A percentile compares a stretch with the other conserved stretches of the same genome.
These are phyloP conservation scores for Dipteronia dyeriana DNA, from an alignment of 345 rosid species.

Conservation along the genomic window DNA sequence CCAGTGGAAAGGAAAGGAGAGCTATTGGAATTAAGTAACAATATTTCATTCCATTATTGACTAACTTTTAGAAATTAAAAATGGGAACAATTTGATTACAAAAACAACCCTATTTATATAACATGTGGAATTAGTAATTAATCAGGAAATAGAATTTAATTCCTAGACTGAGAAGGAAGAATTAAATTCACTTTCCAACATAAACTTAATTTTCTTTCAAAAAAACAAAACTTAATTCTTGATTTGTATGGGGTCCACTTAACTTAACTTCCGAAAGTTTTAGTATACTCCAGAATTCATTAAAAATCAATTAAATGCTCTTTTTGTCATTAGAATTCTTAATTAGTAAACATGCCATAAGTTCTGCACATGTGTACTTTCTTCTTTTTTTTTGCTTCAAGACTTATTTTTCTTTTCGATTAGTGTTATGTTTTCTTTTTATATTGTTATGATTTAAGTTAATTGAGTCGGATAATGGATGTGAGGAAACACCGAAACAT, in stretches of 20 bases:
- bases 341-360: background rate
- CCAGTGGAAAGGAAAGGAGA: background rate
- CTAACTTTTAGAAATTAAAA: background rate
- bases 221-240: background rate
- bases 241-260: background rate
- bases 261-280: background rate
- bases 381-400: background rate
- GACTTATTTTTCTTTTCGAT: background rate
- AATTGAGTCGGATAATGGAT: too few relatives aligned
- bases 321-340: background rate
- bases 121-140: background rate
- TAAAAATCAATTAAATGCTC: background rate
- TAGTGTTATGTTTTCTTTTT: background rate
- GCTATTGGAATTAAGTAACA: background rate
- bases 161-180: background rate
- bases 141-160: too few relatives aligned
- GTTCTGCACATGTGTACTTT: background rate
- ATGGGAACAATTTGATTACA: background rate
- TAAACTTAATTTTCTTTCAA: background rate
- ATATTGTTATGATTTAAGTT: background rate
- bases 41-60: background rate
- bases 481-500: conserved; percentile 8
- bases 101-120: background rate
- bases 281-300: background rate
- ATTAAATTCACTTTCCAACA: background rate